phyloP scores from a whole-genome alignment of 2,329 filamentous ascomycete genomes.

The Microsporum canis region DNA sequence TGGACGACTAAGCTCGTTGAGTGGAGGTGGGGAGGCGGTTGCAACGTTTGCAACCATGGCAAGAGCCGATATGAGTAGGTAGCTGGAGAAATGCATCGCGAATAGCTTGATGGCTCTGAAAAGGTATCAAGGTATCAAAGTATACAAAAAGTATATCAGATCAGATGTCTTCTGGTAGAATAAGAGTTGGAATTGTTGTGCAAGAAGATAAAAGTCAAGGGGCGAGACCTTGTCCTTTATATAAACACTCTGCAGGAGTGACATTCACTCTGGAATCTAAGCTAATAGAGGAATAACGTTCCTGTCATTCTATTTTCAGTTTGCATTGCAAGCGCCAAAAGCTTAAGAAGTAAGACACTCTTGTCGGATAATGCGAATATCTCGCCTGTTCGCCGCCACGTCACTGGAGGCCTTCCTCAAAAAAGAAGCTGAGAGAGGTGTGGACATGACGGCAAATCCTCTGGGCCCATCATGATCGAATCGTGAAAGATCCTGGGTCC shows the following conservation, averaged over 20 bases:
- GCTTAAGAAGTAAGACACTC: neutral
- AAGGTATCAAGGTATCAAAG: neutral
- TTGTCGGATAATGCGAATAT: neutral
- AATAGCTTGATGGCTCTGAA: neutral
- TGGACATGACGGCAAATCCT: neutral
- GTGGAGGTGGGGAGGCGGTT: neutral
- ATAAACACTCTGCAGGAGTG: neutral
- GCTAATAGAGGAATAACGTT: neutral
- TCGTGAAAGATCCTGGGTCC: neutral
- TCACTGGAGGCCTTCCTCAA: neutral
- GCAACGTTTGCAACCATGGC: neutral
- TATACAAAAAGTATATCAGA: neutral
- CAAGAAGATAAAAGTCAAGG: neutral
- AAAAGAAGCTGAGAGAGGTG: neutral
- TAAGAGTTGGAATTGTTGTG: neutral
- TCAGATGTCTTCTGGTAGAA: neutral
- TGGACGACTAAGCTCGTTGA: neutral
- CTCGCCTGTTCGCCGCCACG: neutral
- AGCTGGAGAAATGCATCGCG: constrained; percentile 4
- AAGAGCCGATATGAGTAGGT: neutral
- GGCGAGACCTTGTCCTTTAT: neutral
- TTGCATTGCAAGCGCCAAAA: constrained; percentile 1
- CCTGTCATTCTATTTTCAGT: neutral
- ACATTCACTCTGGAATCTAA: neutral
- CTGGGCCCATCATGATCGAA: neutral